Evolutionary conservation across 257 asterid genomes (phyloP).

Genomic region (Nicotiana obtusifolia): DNA sequence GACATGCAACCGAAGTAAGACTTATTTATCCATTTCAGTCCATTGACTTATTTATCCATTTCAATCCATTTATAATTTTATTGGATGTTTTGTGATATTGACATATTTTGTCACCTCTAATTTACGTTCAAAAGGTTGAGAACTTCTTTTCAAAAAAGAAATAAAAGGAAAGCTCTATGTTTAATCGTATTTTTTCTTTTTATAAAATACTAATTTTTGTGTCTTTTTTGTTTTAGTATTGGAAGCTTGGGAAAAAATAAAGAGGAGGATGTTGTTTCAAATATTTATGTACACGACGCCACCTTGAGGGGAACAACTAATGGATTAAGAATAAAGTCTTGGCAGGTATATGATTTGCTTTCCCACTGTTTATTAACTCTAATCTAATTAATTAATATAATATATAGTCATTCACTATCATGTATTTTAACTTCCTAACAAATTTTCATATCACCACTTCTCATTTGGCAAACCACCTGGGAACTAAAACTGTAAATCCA

Average conservation of each 20-base stretch:
- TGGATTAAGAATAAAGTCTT: slow-evolving; percentile 87
- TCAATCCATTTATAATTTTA: too few species aligned
- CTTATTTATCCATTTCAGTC: too few species aligned
- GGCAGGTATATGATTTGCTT: slow-evolving; percentile 56
- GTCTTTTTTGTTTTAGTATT: slow-evolving; percentile 42
- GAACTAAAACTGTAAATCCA: background rate
- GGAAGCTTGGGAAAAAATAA: slow-evolving; percentile 86
- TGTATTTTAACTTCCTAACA: background rate
- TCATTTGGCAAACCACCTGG: background rate
- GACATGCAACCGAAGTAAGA: too few species aligned
- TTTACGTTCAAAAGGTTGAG: too few species aligned
- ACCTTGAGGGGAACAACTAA: slow-evolving; percentile 63
- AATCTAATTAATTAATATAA: too few species aligned
- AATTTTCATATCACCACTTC: background rate
- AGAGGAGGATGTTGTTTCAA: slow-evolving; percentile 52
- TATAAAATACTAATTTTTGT: background rate
- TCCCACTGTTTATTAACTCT: background rate
- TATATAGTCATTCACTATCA: background rate
- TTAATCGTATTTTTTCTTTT: background rate
- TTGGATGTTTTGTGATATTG: too few species aligned
- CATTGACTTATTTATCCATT: too few species aligned
- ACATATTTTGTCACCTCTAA: too few species aligned
- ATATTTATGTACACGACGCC: slow-evolving; percentile 51
- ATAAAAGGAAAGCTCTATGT: too few species aligned
- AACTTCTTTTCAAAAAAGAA: too few species aligned